A percentile compares a stretch with the other conserved stretches of the same genome.
Evolutionary conservation across 106 monocot genomes (phyloP).

Genomic region (Vanilla planifolia): DNA sequence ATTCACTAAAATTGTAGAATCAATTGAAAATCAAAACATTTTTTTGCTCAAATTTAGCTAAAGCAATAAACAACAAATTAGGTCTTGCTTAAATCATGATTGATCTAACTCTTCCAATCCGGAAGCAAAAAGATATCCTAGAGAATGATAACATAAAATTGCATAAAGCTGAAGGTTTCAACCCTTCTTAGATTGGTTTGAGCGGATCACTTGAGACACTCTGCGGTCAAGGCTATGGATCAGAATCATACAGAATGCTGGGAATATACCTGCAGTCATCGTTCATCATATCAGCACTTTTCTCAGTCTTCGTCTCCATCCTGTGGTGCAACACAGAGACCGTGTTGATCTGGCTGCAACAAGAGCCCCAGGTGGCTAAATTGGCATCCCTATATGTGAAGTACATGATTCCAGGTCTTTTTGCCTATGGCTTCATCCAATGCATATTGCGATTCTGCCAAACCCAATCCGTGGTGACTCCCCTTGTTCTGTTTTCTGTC

Average conservation of each 20-base stretch:
- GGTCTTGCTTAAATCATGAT: too few species aligned
- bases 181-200: conserved; percentile 61
- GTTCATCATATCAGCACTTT: conserved; percentile 28
- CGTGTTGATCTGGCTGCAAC: conserved; percentile 50
- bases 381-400: conserved; percentile 50
- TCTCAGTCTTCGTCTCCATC: conserved; percentile 37
- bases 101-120: too few species aligned
- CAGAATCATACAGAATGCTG: conserved; percentile 47
- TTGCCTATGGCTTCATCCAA: conserved; percentile 59
- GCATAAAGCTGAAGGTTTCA: too few species aligned
- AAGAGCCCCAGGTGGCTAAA: conserved; percentile 51
- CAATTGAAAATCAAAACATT: too few species aligned
- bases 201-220: conserved; percentile 82
- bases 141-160: too few species aligned
- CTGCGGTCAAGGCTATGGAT: conserved; percentile 81
- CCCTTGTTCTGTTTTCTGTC: conserved; percentile 53
- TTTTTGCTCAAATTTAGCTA: too few species aligned
- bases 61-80: too few species aligned
- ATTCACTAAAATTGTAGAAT: too few species aligned
- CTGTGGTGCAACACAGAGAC: conserved; percentile 62
- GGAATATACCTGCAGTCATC: conserved; percentile 83
- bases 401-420: conserved; percentile 65
- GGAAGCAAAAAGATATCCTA: too few species aligned
- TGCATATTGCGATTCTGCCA: conserved; percentile 76
- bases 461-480: conserved; percentile 57